Evolutionary conservation across 1,139 yeast species (phyloP).

Genomic region (Zygosaccharomyces sapae): DNA sequence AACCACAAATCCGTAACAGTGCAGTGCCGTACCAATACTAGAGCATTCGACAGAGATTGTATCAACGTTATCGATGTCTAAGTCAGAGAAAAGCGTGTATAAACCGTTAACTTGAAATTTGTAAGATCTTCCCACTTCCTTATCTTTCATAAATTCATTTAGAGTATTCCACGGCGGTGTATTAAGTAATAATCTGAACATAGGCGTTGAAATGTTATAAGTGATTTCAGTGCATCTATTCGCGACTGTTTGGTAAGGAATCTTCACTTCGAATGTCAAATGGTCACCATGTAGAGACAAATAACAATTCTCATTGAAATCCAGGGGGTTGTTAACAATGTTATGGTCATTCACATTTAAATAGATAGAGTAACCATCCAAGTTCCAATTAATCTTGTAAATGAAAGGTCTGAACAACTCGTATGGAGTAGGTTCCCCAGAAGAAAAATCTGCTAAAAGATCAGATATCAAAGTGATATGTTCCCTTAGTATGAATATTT

Average conservation of each 20-base stretch:
- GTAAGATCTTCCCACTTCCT: constrained; percentile 62
- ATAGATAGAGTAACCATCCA: constrained; percentile 53
- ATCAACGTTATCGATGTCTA: constrained; percentile 66
- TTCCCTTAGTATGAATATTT: constrained; percentile 72
- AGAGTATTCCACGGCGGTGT: constrained; percentile 93
- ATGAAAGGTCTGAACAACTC: constrained; percentile 69
- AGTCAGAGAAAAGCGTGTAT: constrained; percentile 55
- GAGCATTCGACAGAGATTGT: constrained; percentile 59
- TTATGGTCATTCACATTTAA: constrained; percentile 82
- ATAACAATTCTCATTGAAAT: constrained; percentile 73
- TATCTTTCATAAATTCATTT: constrained; percentile 60
- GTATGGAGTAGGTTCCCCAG: constrained; percentile 70
- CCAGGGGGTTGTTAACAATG: constrained; percentile 83
- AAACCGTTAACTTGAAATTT: constrained; percentile 62
- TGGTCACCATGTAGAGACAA: constrained; percentile 66
- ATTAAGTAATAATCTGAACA: constrained; percentile 58
- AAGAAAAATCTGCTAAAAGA: constrained; percentile 66
- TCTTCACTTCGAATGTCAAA: constrained; percentile 44
- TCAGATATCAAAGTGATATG: constrained; percentile 76
- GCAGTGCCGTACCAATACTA: constrained; percentile 64
- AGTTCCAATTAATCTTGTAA: constrained; percentile 59
- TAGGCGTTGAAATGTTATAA: constrained; percentile 54
- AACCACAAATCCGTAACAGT: constrained; percentile 74
- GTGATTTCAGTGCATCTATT: constrained; percentile 54
- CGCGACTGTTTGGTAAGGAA: constrained; percentile 63